Conservation (phyloP, 1,284 basidiomycete species). For the Hemileia vastatrix region DNA sequence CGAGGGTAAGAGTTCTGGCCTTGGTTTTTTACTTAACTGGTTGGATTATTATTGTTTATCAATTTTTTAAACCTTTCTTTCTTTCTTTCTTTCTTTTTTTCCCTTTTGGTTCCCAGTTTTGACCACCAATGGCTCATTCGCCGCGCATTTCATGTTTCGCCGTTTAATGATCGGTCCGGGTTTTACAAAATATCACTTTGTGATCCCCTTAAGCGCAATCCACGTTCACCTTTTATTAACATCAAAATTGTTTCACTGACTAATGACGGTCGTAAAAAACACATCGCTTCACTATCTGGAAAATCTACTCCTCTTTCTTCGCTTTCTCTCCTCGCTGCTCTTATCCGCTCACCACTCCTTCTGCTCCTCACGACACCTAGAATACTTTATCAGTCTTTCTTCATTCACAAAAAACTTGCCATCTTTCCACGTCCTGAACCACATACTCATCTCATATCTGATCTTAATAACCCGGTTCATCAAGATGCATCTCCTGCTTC, state of each 20-base stretch:
- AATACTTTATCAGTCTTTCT: constrained; percentile 59
- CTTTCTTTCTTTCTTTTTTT: neutral
- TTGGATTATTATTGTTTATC: too few relatives aligned
- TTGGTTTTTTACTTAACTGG: too few relatives aligned
- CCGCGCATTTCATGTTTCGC: constrained; percentile 67
- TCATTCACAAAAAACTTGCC: constrained; percentile 58
- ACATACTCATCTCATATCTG: constrained; percentile 42
- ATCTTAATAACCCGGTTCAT: constrained; percentile 24
- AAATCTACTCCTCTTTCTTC: constrained; percentile 48
- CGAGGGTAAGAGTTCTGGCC: constrained; percentile 45
- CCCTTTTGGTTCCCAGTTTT: constrained; percentile 46
- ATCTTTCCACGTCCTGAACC: constrained; percentile 61
- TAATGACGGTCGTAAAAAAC: constrained; percentile 44
- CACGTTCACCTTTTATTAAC: constrained; percentile 28
- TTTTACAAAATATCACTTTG: constrained; percentile 53
- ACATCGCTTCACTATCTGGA: constrained; percentile 51
- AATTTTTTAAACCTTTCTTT: too few relatives aligned
- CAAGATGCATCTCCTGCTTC: neutral
- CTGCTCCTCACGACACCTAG: constrained; percentile 56
- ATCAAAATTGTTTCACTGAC: constrained; percentile 35
- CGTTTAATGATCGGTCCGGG: constrained; percentile 65
- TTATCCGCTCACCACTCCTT: constrained; percentile 52
- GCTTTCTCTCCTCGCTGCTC: constrained; percentile 47
- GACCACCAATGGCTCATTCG: constrained; percentile 62
- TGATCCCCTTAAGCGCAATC: constrained; percentile 46